These are phyloP conservation scores for Bryoerythrophyllum caledonicum DNA, from an alignment of 225 moss, liverwort and hornwort genomes.

Conservation along the genomic window DNA sequence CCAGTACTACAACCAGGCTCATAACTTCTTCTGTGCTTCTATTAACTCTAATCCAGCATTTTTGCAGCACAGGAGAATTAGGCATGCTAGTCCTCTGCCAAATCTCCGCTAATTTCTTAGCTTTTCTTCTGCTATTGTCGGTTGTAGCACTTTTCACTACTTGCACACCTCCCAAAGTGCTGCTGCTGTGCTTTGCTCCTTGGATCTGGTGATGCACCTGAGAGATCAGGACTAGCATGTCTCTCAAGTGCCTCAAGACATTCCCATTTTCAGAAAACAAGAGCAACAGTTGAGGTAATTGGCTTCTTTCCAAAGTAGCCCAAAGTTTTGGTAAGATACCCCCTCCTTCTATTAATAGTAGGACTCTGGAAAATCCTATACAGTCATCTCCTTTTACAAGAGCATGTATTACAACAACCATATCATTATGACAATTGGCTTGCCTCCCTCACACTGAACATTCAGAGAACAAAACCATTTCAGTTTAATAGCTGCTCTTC, in stretches of 20 bases:
- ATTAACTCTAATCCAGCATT: background rate
- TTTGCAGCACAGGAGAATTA: constrained; percentile 11
- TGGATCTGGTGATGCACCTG: constrained; percentile 27
- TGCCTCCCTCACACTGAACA: too few relatives aligned
- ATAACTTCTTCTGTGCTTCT: background rate
- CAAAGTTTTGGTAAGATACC: too few relatives aligned
- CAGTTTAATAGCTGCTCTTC: too few relatives aligned
- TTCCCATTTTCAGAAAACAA: constrained; percentile 17
- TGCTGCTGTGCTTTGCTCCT: constrained; percentile 28
- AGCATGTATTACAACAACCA: too few relatives aligned
- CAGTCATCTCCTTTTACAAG: too few relatives aligned
- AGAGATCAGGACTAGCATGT: background rate
- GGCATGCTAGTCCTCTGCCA: background rate
- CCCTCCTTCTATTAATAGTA: too few relatives aligned
- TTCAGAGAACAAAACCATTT: too few relatives aligned
- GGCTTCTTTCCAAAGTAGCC: too few relatives aligned
- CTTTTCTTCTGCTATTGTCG: constrained; percentile 6
- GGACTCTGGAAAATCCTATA: too few relatives aligned
- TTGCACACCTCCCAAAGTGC: constrained; percentile 21
- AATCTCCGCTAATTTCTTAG: background rate
- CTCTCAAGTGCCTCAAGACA: constrained; percentile 22
- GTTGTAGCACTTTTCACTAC: background rate
- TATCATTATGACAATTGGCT: too few relatives aligned
- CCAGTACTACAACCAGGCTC: background rate
- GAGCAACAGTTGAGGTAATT: background rate